phyloP scores from a whole-genome alignment of 805 yeast genomes.

The Wickerhamomyces xylosicus region DNA sequence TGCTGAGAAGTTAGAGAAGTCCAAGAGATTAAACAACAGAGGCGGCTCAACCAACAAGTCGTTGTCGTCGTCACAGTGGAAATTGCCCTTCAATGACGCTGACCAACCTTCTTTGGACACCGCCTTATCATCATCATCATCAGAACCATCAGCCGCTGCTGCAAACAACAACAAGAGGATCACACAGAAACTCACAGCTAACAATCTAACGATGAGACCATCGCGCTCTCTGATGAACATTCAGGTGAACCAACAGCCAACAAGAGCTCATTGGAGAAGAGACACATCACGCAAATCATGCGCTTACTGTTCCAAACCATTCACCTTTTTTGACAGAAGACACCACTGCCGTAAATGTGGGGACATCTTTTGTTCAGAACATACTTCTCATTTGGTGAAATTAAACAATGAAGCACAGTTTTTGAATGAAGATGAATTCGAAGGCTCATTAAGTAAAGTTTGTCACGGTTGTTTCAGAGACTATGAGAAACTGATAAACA shows the following conservation, averaged over 20 bases:
- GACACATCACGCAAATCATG: constrained; percentile 60
- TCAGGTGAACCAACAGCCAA: constrained; percentile 11
- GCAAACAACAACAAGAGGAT: too few species aligned
- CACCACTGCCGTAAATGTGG: constrained; percentile 88
- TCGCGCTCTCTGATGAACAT: constrained; percentile 1
- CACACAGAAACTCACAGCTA: too few species aligned
- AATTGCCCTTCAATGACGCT: constrained; percentile 17
- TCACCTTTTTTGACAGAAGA: constrained; percentile 69
- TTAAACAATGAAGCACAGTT: constrained; percentile 51
- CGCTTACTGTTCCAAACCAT: constrained; percentile 52
- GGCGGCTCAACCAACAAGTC: constrained; percentile 15
- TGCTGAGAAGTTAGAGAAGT: constrained; percentile 18
- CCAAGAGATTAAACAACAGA: constrained; percentile 14
- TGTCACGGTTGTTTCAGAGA: constrained; percentile 59
- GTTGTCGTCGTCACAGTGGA: constrained; percentile 19
- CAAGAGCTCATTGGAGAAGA: constrained; percentile 62
- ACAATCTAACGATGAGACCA: constrained; percentile 1
- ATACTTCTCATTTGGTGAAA: constrained; percentile 46
- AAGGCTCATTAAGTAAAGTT: constrained; percentile 58
- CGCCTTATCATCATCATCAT: too few species aligned
- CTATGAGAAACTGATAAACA: constrained; percentile 39
- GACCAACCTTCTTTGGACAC: constrained; percentile 3
- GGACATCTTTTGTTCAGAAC: constrained; percentile 65
- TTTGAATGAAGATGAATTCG: constrained; percentile 42
- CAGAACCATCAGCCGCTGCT: too few species aligned